A percentile compares a stretch with the other conserved stretches of the same genome.
phyloP scores from a whole-genome alignment of 192 early-diverging fungal species.

The Allomyces macrogynus region DNA sequence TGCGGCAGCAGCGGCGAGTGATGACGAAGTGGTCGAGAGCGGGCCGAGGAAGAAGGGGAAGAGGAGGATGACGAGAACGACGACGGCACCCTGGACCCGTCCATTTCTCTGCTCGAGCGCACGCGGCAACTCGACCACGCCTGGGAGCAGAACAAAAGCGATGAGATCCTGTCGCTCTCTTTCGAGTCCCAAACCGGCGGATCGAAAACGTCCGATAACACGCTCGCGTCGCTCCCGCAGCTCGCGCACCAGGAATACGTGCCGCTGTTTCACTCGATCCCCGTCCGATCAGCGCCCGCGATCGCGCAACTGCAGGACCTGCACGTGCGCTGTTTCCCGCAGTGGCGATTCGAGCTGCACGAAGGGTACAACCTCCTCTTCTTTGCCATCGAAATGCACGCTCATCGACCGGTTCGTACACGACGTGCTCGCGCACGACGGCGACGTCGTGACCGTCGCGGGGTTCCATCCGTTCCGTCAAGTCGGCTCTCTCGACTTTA shows the following conservation, averaged over 20 bases:
- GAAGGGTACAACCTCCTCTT: conserved; percentile 73
- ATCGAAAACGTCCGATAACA: conserved; percentile 66
- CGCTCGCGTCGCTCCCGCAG: conserved; percentile 53
- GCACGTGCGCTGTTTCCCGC: conserved; percentile 46
- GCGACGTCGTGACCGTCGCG: conserved; percentile 49
- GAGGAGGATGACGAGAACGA: conserved; percentile 8
- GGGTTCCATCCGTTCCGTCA: conserved; percentile 66
- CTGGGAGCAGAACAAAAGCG: conserved; percentile 6
- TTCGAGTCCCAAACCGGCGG: conserved; percentile 46
- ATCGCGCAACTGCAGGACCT: conserved; percentile 23
- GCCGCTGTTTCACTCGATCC: conserved; percentile 14
- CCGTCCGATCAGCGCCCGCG: conserved; percentile 11
- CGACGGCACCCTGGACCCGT: conserved; percentile 7
- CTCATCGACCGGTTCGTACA: conserved; percentile 58
- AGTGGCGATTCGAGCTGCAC: conserved; percentile 74
- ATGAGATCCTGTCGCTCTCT: conserved; percentile 48
- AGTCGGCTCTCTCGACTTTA: conserved; percentile 4
- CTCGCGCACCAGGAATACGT: conserved; percentile 50
- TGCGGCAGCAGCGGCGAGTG: too few relatives aligned
- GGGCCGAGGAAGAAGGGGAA: conserved; percentile 6
- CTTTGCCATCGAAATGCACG: conserved; percentile 70
- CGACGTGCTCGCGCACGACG: conserved; percentile 25
- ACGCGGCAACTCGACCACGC: too few relatives aligned
- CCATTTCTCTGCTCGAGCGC: conserved; percentile 13
- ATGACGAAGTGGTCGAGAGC: conserved; percentile 8